phyloP scores from a whole-genome alignment of 2,329 filamentous ascomycete species.

The Colletotrichum orchidophilum region DNA sequence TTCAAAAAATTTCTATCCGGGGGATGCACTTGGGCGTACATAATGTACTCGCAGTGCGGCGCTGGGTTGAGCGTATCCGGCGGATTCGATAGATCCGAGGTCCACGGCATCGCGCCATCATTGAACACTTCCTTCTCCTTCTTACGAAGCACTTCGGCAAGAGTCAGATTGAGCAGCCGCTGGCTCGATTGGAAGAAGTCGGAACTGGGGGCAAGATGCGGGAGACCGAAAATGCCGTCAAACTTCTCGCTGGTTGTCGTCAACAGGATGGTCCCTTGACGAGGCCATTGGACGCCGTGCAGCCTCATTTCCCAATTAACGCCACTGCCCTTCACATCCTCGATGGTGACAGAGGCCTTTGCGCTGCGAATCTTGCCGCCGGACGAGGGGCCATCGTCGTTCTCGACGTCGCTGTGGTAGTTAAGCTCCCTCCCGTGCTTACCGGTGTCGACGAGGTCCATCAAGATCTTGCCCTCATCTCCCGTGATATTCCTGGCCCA shows the following conservation, averaged over 20 bases:
- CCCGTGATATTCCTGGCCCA: conserved; percentile 88
- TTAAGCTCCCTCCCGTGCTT: conserved; percentile 57
- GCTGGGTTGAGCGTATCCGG: conserved; percentile 67
- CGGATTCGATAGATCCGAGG: conserved; percentile 70
- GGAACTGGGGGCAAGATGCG: conserved; percentile 76
- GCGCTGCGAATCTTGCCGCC: conserved; percentile 73
- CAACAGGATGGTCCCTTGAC: conserved; percentile 81
- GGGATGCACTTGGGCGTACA: conserved; percentile 83
- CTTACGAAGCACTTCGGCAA: conserved; percentile 72
- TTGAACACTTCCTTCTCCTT: conserved; percentile 66
- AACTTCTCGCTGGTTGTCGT: conserved; percentile 95
- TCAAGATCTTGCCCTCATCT: conserved; percentile 70
- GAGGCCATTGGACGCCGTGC: conserved; percentile 86
- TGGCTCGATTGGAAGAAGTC: conserved; percentile 68
- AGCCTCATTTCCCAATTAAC: conserved; percentile 83
- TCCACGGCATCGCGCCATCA: conserved; percentile 78
- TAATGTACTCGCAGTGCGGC: conserved; percentile 88
- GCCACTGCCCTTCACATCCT: conserved; percentile 74
- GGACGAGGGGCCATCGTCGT: conserved; percentile 45
- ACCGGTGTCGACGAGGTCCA: conserved; percentile 64
- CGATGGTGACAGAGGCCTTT: conserved; percentile 74
- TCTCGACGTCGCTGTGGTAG: conserved; percentile 51
- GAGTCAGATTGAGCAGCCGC: conserved; percentile 75
- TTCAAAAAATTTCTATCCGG: conserved; percentile 50
- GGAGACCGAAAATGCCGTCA: conserved; percentile 88